Base-by-base conservation (phyloP, 441 rosid species). In the Brassica balearica region DNA sequence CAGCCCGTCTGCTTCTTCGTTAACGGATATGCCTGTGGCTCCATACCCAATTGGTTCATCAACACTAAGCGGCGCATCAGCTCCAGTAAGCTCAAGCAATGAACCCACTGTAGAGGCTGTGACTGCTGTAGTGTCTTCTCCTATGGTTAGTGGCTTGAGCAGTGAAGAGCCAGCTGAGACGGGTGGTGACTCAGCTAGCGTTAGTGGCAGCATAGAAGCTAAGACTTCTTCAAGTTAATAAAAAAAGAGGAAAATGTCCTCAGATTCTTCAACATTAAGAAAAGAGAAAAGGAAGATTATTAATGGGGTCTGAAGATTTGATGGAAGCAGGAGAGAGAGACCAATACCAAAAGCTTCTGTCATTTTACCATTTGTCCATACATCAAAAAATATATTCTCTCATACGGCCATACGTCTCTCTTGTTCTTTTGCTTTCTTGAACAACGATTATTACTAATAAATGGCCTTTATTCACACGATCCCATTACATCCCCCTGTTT, bases 1-100 rank as follows among this genome's bases (percentile, higher is more conserved):
- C 91, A 93, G 98, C 77, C 97, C 97, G n/a, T 95, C 99, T 20
- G 96, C 96, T n/a, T 93, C 97, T 68, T 93, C 99, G 71, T 82
- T 95, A 17, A 83, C 89, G 7, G 98, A 95, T 77, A 93, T 95
- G 93, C 98, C 97, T 0, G 96, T 92, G 38, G 93, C 94, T 27
- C 95, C 97, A 17, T 93, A 87, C 75, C 89, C 97, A 23, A 87
- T 91, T 72, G 95, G 97, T 69, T 76, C 80, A 23, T 87, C 97
- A 20, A 84, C 94, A n/a, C 77, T 86, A 55, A 97, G 93, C 48
- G 98, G 91, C 43, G 88, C 93, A 59, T 87, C 86, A 27, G 97
- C 97, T 74, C 97, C 96, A 10, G 15, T 90, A 29, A 91, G 88
- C 64, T 82, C 90, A 51, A 84, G 87, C 86, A 88, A 70, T 89